Base-by-base conservation (phyloP, 2,329 filamentous ascomycete genomes). In the Clarireedia sp. region DNA sequence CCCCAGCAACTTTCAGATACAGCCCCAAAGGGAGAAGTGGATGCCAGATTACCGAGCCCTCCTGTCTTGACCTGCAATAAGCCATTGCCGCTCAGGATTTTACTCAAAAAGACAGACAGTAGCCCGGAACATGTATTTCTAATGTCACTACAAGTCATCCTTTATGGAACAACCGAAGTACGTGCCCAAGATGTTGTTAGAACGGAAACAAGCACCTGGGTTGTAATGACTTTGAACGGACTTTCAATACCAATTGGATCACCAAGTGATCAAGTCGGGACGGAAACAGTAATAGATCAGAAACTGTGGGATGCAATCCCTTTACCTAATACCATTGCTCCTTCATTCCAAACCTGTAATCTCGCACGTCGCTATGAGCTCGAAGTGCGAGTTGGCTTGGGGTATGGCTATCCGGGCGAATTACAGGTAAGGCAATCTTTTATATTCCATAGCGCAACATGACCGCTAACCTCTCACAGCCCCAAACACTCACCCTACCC, bases 21-120 rank as follows among this genome's bases (percentile, higher is more conserved):
- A 2, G 78, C 82, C 2, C 83, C 94, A 12, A 86, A 84, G 3
- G 78, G 96, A 44, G 91, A 96, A 62, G 74, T 86, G 51, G 81
- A 81, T 64, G 89, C 88, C 3, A 82, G 92, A 36, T 74, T 99
- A 33, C 94, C 94, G 0, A 88, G 90, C 66, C 94, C 94, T 3
- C 79, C 89, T 3, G 87, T 96, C 45, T 74, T 97, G 49, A 96
- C 91, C 0, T 95, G 91, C 73, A 95, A 95, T 68, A 81, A 91
- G 62, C 84, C 90, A 5, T 65, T 97, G 7, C 92, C 92, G 0
- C 75, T 97, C 3, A 81, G 90, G 1, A 73, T 99, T 8, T 74
- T 96, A 14, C 78, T 90, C 40, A 90, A 86, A 65, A 95, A 90
- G 68, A 73, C 90, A 21, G 85, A 80, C 54, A 77, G 85, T 17